Conservation (phyloP, 352 stramenopile genomes). For the Phytophthora boehmeriae region DNA sequence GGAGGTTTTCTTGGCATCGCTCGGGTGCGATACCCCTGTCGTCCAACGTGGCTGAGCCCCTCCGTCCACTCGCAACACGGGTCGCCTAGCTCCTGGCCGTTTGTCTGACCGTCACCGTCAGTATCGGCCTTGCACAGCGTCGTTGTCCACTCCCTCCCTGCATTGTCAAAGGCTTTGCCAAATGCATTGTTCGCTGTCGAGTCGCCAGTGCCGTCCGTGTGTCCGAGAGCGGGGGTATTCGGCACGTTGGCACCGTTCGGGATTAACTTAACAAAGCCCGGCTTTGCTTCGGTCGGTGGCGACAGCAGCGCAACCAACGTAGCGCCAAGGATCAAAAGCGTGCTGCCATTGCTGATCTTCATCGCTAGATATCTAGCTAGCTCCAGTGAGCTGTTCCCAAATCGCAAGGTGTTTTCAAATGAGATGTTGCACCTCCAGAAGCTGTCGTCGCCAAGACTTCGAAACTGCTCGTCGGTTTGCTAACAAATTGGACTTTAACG, state of each 20-base stretch:
- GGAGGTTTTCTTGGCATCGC: slow-evolving; percentile 27
- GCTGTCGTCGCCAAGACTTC: no score
- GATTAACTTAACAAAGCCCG: slow-evolving; percentile 23
- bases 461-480: neutral
- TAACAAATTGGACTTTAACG: neutral
- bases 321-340: neutral
- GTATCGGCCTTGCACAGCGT: slow-evolving; percentile 41
- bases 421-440: slow-evolving; percentile 10
- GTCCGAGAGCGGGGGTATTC: slow-evolving; percentile 29
- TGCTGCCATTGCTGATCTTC: slow-evolving; percentile 5
- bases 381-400: neutral
- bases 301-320: neutral
- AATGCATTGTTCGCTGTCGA: slow-evolving; percentile 27
- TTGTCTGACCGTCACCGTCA: slow-evolving; percentile 57
- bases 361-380: neutral
- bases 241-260: slow-evolving; percentile 40
- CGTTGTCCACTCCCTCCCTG: slow-evolving; percentile 33
- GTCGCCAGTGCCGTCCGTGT: slow-evolving; percentile 17
- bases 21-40: slow-evolving; percentile 35
- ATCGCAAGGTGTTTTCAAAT: slow-evolving; percentile 7
- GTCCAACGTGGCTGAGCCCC: slow-evolving; percentile 12
- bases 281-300: slow-evolving; percentile 1
- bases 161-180: slow-evolving; percentile 31
- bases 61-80: slow-evolving; percentile 43
- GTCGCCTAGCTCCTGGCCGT: slow-evolving; percentile 69